Evolutionary conservation across 768 basidiomycete genomes (phyloP).

Genomic region (Lactifluus hygrophoroides): DNA sequence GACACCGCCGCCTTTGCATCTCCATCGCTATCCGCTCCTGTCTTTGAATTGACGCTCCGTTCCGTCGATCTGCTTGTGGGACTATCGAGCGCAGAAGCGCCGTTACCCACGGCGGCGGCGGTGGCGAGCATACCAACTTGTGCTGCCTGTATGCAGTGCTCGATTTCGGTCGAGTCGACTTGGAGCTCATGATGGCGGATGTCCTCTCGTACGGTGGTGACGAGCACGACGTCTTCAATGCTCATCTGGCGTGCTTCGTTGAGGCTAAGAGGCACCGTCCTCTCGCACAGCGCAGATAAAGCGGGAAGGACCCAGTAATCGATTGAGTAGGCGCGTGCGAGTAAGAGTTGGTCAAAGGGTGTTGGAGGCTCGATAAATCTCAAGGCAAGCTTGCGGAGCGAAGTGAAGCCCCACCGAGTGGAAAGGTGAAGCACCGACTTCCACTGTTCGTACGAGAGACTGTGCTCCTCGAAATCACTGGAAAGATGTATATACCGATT

Average conservation of each 20-base stretch:
- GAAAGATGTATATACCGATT: background rate
- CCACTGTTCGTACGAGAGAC: slow-evolving; percentile 18
- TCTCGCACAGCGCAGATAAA: slow-evolving; percentile 13
- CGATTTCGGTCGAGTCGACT: slow-evolving; percentile 1
- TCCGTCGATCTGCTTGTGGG: background rate
- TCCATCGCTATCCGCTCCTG: background rate
- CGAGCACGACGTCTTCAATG: slow-evolving; percentile 14
- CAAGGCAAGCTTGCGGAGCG: slow-evolving; percentile 18
- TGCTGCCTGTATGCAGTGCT: slow-evolving; percentile 2
- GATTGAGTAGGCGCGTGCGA: slow-evolving; percentile 14
- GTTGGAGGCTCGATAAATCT: slow-evolving; percentile 13
- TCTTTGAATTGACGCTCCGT: background rate
- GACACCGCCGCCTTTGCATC: slow-evolving; percentile 3
- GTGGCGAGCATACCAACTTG: slow-evolving; percentile 8
- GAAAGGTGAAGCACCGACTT: slow-evolving; percentile 19
- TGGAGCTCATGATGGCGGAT: slow-evolving; percentile 9
- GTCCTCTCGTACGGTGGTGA: slow-evolving; percentile 16
- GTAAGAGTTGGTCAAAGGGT: slow-evolving; percentile 17
- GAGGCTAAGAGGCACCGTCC: slow-evolving; percentile 10
- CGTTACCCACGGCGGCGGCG: too few relatives aligned
- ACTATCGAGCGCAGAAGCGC: too few relatives aligned
- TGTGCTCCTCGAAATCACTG: slow-evolving; percentile 13
- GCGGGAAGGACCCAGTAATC: slow-evolving; percentile 15
- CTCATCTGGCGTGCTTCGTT: slow-evolving; percentile 12
- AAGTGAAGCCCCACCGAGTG: slow-evolving; percentile 18